These are phyloP conservation scores for Coemansia sp. DNA, from an alignment of 192 early-diverging fungal species.

Conservation along the genomic window DNA sequence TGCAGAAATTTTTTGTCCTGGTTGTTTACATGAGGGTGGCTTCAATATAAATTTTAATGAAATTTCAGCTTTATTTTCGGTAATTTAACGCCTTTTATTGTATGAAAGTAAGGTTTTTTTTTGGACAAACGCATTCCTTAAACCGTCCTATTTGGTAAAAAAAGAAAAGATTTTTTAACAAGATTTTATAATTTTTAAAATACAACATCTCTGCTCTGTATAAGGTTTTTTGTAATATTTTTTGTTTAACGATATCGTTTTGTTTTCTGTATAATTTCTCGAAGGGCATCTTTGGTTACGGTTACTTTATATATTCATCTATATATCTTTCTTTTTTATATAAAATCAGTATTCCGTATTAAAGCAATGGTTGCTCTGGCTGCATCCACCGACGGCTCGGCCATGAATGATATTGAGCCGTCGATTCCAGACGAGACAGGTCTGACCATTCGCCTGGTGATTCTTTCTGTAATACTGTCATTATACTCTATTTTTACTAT, in stretches of 20 bases:
- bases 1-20: neutral
- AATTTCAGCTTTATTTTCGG: neutral
- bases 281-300: too few species aligned
- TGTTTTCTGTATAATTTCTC: too few species aligned
- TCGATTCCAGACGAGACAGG: neutral
- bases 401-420: neutral
- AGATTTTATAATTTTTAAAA: neutral
- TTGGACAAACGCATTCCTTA: neutral
- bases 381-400: neutral
- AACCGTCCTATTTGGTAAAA: neutral
- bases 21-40: neutral
- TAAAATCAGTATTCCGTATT: neutral
- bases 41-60: neutral
- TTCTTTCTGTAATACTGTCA: constrained; percentile 8
- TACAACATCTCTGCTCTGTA: constrained; percentile 7
- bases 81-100: neutral
- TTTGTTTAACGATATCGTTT: too few species aligned
- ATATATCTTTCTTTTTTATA: neutral
- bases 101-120: neutral
- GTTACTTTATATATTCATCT: neutral
- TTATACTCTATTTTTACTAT: constrained; percentile 21
- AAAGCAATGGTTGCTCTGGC: neutral
- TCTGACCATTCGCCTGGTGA: constrained; percentile 13
- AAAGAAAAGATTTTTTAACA: neutral
- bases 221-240: constrained; percentile 6